phyloP scores from a whole-genome alignment of 2,329 filamentous ascomycete genomes.

The Sporothrix phasma region DNA sequence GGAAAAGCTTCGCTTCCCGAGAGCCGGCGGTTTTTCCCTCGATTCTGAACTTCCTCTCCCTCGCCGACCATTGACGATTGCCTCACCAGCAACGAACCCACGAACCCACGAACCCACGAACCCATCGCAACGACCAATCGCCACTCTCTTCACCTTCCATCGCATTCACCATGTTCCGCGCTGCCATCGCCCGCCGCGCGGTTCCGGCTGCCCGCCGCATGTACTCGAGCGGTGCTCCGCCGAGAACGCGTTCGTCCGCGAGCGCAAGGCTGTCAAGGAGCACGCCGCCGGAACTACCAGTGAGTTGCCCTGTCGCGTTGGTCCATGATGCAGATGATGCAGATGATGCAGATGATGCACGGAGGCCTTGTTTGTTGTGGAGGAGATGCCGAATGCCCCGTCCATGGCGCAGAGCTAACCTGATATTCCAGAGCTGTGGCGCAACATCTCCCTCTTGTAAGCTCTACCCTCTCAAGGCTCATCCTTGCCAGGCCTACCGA shows the following conservation, averaged over 20 bases:
- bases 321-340: no score
- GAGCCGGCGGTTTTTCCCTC: conserved; percentile 13
- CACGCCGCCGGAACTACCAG: conserved; percentile 78
- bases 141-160: background rate
- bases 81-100: background rate
- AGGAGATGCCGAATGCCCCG: background rate
- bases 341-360: no score
- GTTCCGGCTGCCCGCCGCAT: conserved; percentile 18
- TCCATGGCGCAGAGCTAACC: conserved; percentile 25
- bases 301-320: conserved; percentile 37
- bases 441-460: conserved; percentile 93
- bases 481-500: background rate
- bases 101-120: no score
- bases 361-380: background rate
- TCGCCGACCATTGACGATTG: background rate
- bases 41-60: background rate
- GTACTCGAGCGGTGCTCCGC: conserved; percentile 22
- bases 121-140: background rate
- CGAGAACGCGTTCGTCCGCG: conserved; percentile 89
- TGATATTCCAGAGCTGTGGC: conserved; percentile 66
- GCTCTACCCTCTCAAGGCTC: conserved; percentile 25
- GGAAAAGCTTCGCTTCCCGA: conserved; percentile 18
- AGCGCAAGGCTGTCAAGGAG: conserved; percentile 81
- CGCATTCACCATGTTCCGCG: conserved; percentile 16
- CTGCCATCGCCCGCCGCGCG: conserved; percentile 16